Evolutionary conservation across 2,329 filamentous ascomycete species (phyloP).

Genomic region (Fusarium coffeatum): DNA sequence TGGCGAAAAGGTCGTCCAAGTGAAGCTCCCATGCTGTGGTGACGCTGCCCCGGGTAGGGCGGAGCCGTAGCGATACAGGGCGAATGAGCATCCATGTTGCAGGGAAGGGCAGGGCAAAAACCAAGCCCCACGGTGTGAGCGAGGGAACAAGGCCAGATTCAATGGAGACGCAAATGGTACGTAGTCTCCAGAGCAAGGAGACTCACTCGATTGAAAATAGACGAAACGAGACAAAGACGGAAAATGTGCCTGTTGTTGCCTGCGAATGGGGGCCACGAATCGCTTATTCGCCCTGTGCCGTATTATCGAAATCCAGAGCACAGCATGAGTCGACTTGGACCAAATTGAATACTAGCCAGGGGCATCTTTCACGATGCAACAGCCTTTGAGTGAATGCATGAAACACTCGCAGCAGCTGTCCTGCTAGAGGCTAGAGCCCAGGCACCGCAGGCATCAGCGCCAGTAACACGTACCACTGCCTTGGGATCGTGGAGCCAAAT

Average conservation of each 20-base stretch:
- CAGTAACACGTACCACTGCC: slow-evolving; percentile 32
- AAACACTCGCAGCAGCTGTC: slow-evolving; percentile 36
- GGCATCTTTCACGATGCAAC: slow-evolving; percentile 33
- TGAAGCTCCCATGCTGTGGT: slow-evolving; percentile 28
- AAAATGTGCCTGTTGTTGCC: slow-evolving; percentile 30
- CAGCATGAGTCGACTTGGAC: slow-evolving; percentile 6
- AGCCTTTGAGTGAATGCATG: slow-evolving; percentile 35
- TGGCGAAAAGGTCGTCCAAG: slow-evolving; percentile 37
- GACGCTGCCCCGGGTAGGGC: slow-evolving; percentile 35
- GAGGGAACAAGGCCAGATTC: slow-evolving; percentile 27
- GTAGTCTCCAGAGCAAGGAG: neutral
- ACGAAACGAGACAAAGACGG: slow-evolving; percentile 20
- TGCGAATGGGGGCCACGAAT: slow-evolving; percentile 34
- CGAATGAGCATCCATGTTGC: slow-evolving; percentile 30
- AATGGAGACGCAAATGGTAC: neutral
- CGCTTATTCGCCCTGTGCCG: slow-evolving; percentile 13
- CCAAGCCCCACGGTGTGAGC: slow-evolving; percentile 41
- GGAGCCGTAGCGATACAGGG: slow-evolving; percentile 27
- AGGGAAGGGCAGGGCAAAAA: slow-evolving; percentile 35
- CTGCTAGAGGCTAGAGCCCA: slow-evolving; percentile 24
- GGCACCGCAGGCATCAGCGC: slow-evolving; percentile 25
- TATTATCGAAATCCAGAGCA: slow-evolving; percentile 1
- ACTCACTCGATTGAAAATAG: slow-evolving; percentile 27
- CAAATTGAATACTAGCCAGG: neutral
- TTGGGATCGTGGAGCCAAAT: slow-evolving; percentile 32